A percentile compares a stretch with the other conserved stretches of the same genome.
phyloP scores from a whole-genome alignment of 805 yeast genomes.

The Barnettozyma sucrosica region DNA sequence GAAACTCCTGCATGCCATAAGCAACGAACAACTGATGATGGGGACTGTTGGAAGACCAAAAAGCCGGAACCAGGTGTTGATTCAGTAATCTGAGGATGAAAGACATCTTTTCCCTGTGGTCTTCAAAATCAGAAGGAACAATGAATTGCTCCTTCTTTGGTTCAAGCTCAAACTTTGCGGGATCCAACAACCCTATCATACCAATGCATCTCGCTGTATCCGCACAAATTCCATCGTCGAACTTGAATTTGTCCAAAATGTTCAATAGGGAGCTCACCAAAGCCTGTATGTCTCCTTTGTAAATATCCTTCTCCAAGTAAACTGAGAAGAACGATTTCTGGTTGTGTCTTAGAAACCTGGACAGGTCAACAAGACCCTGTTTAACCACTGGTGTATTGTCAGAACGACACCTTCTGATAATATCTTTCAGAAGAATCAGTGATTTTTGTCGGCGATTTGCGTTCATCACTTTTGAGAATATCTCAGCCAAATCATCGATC shows the following conservation, averaged over 20 bases:
- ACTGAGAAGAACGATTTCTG: slow-evolving; percentile 44
- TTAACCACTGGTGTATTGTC: slow-evolving; percentile 66
- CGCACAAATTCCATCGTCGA: slow-evolving; percentile 43
- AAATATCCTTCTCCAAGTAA: slow-evolving; percentile 32
- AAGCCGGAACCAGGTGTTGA: slow-evolving; percentile 68
- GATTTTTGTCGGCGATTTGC: slow-evolving; percentile 30
- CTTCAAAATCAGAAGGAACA: slow-evolving; percentile 57
- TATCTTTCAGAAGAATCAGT: slow-evolving; percentile 39
- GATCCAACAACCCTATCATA: slow-evolving; percentile 70
- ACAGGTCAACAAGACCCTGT: slow-evolving; percentile 64
- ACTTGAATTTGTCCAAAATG: slow-evolving; percentile 51
- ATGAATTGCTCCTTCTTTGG: slow-evolving; percentile 39
- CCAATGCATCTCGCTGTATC: slow-evolving; percentile 67
- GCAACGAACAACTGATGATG: slow-evolving; percentile 78
- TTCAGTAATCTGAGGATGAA: slow-evolving; percentile 65
- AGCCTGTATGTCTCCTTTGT: slow-evolving; percentile 33
- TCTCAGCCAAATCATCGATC: slow-evolving; percentile 32
- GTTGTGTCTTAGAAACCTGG: slow-evolving; percentile 44
- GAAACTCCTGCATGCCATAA: slow-evolving; percentile 80
- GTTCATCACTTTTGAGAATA: slow-evolving; percentile 25
- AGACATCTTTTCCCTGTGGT: slow-evolving; percentile 51
- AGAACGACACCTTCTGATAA: slow-evolving; percentile 49
- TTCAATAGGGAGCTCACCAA: slow-evolving; percentile 50
- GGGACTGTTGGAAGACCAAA: slow-evolving; percentile 89
- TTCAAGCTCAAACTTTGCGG: slow-evolving; percentile 44